These are phyloP conservation scores for Bremia lactucae DNA, from an alignment of 352 stramenopile genomes.

Conservation along the genomic window DNA sequence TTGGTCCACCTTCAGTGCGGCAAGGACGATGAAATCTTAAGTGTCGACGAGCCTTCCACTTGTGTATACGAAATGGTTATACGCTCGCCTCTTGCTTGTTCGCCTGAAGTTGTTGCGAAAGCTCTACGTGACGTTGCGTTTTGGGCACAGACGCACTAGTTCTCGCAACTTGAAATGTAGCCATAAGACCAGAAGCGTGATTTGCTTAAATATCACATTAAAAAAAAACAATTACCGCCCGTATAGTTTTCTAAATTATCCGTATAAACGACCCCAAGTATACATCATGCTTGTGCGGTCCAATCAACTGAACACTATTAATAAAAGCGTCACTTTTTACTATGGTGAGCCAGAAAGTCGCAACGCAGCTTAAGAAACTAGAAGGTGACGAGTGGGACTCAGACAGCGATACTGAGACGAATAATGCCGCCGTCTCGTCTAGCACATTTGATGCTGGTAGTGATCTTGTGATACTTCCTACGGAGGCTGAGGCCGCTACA, in stretches of 20 bases:
- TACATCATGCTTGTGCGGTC: no score
- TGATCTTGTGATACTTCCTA: constrained; percentile 46
- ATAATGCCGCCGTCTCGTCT: constrained; percentile 1
- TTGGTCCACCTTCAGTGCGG: constrained; percentile 76
- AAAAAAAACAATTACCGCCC: no score
- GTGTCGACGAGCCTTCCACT: constrained; percentile 88
- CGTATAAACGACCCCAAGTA: no score
- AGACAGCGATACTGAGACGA: constrained; percentile 58
- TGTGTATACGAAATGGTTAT: constrained; percentile 88
- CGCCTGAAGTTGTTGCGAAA: constrained; percentile 27
- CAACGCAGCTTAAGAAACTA: constrained; percentile 69
- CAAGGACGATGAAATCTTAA: constrained; percentile 64
- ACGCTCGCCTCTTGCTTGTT: constrained; percentile 51
- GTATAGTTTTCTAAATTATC: no score
- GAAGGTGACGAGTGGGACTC: constrained; percentile 80
- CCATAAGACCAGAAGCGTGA: no score
- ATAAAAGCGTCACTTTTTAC: no score
- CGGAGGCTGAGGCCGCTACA: constrained; percentile 5
- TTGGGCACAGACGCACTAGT: constrained; percentile 17
- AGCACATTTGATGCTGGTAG: constrained; percentile 34
- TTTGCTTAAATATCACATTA: no score
- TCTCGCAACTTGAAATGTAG: background rate
- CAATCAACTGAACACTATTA: no score
- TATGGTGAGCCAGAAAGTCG: constrained; percentile 67
- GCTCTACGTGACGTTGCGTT: constrained; percentile 43